Evolutionary conservation across 371 early-diverging fungal genomes (phyloP), one percentile per base, ranked within the genome.

Genomic region (Apophysomyces trapeziformis): DNA sequence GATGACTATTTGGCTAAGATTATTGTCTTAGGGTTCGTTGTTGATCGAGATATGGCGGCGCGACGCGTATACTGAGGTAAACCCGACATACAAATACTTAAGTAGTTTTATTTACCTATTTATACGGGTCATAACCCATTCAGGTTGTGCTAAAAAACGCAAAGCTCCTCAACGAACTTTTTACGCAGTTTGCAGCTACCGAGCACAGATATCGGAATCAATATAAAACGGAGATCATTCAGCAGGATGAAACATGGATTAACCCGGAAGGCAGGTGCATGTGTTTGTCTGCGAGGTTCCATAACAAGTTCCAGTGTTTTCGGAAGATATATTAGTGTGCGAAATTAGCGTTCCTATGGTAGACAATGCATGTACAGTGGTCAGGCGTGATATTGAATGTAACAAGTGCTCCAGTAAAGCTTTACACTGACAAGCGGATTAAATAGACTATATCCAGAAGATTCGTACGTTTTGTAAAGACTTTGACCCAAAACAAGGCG

Each of bases 11-110:
- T 32, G 54, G 7, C 7, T 50, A 21, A 50, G 54, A 21, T 50
- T 50, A 50, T 50, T 50, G 54, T 50, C 16, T 32, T 50, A 71
- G 71, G 71, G 71, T n/a, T 8, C 65, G 9, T 39, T 68, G 6
- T 38, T 71, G 26, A 65, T 64, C 43, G 71, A 71, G 50, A 16
- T 68, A 56, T 71, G 71, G 71, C 57, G 71, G 46, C 64, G 71
- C 47, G 65, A 65, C 32, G 58, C 56, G 58, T 71, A 71, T 39
- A 37, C 68, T 41, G 59, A 71, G 57, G 68, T 71, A 67, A 2
- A 6, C 0, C 9, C 2, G 21, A 16, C 21, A 50, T 9, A 21
- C 16, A 4, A n/a, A 43, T 36, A 61, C 1, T 6, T 18, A 39
- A 46, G 12, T 12, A 26, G 32, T 26, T 35, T 21, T 65, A 26